Conservation (phyloP, 352 stramenopile genomes). For the Pythium angustatum region DNA sequence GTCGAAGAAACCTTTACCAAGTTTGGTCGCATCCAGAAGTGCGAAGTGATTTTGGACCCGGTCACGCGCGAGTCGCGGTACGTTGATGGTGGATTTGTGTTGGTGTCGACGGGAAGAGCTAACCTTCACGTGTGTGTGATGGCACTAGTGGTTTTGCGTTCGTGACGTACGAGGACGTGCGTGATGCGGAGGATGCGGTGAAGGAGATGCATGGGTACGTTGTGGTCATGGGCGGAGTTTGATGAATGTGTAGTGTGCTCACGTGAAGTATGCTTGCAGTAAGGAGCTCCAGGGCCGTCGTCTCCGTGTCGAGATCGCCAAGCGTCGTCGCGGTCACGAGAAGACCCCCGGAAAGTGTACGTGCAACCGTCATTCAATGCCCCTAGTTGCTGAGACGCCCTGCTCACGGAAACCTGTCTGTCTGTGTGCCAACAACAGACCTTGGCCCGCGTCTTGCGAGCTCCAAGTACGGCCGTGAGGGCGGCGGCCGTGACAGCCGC, state of each 20-base stretch:
- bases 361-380: conserved; percentile 15
- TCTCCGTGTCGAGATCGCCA: conserved; percentile 80
- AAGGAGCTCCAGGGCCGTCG: conserved; percentile 74
- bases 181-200: conserved; percentile 75
- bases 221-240: not conserved
- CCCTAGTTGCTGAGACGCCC: not conserved
- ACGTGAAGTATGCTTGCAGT: conserved; percentile 31
- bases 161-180: conserved; percentile 76
- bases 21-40: conserved; percentile 72
- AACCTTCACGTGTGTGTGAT: not conserved
- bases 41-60: conserved; percentile 81
- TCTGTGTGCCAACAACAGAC: conserved; percentile 35
- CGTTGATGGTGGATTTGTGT: not conserved
- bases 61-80: conserved; percentile 75
- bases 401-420: not conserved
- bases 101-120: not conserved
- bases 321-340: conserved; percentile 76
- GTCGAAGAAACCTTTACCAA: conserved; percentile 75
- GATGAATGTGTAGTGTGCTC: not conserved
- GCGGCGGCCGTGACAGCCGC: conserved; percentile 10
- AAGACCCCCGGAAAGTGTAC: conserved; percentile 86
- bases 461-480: conserved; percentile 60
- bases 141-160: conserved; percentile 76
- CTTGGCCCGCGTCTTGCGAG: conserved; percentile 72
- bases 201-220: conserved; percentile 80